Conservation (phyloP, 768 basidiomycete genomes). For the Mrakia frigida region DNA sequence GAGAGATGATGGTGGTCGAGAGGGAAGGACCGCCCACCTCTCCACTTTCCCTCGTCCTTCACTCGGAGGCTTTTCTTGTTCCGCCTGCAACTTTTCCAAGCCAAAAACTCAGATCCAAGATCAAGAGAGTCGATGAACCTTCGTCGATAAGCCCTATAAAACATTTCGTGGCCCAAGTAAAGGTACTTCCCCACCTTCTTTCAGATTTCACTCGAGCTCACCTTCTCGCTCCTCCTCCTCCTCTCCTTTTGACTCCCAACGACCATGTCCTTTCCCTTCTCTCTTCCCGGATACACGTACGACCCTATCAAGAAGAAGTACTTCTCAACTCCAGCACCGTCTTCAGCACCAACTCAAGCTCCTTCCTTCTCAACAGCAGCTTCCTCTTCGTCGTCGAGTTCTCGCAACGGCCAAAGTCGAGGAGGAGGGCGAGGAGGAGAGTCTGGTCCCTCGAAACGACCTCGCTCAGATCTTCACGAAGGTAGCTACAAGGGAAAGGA, state of each 20-base stretch:
- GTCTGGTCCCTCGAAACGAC: not conserved
- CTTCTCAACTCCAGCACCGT: slow-evolving; percentile 5
- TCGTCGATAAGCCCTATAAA: too few relatives aligned
- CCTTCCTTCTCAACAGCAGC: not conserved
- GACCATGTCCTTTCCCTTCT: slow-evolving; percentile 24
- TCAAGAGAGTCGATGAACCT: too few relatives aligned
- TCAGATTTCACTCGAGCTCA: not conserved
- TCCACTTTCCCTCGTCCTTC: too few relatives aligned
- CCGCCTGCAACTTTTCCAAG: too few relatives aligned
- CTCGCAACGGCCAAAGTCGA: too few relatives aligned
- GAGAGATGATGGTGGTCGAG: too few relatives aligned
- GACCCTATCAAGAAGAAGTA: slow-evolving; percentile 30
- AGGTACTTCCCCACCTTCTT: not conserved
- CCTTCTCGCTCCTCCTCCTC: not conserved
- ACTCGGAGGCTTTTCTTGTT: too few relatives aligned
- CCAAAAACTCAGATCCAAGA: too few relatives aligned
- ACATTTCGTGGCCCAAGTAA: not conserved
- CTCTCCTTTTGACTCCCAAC: not conserved
- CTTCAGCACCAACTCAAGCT: not conserved
- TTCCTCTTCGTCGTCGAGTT: not conserved
- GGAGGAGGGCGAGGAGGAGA: not conserved
- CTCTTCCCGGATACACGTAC: slow-evolving; percentile 16
- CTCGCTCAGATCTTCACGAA: not conserved
- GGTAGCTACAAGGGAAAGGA: not conserved
- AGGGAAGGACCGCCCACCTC: too few relatives aligned